phyloP scores from a whole-genome alignment of 495 filamentous ascomycete genomes.

The Thermothielavioides terrestris region DNA sequence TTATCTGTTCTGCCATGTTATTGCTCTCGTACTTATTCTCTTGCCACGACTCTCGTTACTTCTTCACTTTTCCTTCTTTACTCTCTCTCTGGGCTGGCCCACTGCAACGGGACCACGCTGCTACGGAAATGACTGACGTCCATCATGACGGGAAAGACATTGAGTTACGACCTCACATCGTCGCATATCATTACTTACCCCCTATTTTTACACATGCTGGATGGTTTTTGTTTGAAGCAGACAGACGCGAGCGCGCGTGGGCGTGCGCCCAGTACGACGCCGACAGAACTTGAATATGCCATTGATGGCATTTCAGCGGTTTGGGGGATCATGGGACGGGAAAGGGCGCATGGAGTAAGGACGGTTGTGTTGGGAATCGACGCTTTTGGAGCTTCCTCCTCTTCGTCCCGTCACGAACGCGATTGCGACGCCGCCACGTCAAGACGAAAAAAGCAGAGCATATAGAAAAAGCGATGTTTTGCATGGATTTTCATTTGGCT shows the following conservation, averaged over 20 bases:
- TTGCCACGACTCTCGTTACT: constrained; percentile 8
- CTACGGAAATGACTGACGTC: constrained; percentile 21
- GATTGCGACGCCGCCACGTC: too few relatives aligned
- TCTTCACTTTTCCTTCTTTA: constrained; percentile 4
- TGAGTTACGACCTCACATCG: constrained; percentile 9
- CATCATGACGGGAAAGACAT: constrained; percentile 12
- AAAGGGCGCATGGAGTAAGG: too few relatives aligned
- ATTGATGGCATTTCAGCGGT: too few relatives aligned
- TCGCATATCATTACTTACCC: not conserved
- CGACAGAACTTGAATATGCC: too few relatives aligned
- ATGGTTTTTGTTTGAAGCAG: too few relatives aligned
- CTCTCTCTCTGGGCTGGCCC: constrained; percentile 12
- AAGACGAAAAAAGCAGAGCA: constrained; percentile 1
- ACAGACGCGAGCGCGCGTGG: too few relatives aligned
- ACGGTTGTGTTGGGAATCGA: too few relatives aligned
- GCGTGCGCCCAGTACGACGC: too few relatives aligned
- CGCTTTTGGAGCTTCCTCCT: too few relatives aligned
- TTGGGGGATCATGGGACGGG: too few relatives aligned
- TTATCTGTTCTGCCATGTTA: not conserved
- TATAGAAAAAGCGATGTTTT: constrained; percentile 1
- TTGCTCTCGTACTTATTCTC: constrained; percentile 21
- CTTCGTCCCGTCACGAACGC: too few relatives aligned
- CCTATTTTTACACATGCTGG: too few relatives aligned
- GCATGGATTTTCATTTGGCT: not conserved
- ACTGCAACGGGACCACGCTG: constrained; percentile 3